phyloP scores from a whole-genome alignment of 1,284 basidiomycete genomes.

The Cutaneotrichosporon dermatis region DNA sequence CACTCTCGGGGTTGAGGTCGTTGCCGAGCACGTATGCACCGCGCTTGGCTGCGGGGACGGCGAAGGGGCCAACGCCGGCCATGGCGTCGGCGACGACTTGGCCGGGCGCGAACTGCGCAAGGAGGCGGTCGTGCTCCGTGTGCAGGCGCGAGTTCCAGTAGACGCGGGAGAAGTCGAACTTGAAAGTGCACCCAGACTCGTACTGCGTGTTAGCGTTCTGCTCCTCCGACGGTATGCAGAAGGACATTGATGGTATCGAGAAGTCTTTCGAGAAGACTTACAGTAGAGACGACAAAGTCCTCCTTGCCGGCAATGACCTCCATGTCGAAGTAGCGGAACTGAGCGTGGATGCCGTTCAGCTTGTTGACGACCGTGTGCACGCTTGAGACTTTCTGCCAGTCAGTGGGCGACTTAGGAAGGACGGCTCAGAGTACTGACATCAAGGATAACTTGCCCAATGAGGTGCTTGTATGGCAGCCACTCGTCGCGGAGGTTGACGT shows the following conservation, averaged over 20 bases:
- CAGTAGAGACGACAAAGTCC: conserved; percentile 78
- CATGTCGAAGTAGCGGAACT: conserved; percentile 95
- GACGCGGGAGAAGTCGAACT: conserved; percentile 90
- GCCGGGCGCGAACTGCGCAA: conserved; percentile 62
- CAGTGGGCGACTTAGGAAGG: not conserved
- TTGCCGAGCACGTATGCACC: conserved; percentile 86
- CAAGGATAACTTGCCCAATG: conserved; percentile 86
- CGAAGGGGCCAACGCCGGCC: conserved; percentile 96
- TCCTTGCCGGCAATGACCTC: conserved; percentile 88
- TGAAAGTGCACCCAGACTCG: conserved; percentile 80
- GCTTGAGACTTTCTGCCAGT: conserved; percentile 68
- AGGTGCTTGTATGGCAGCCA: conserved; percentile 86
- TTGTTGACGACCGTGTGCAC: conserved; percentile 95
- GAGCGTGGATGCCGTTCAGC: conserved; percentile 75
- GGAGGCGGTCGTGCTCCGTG: conserved; percentile 82
- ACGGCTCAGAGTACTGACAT: conserved; percentile 58
- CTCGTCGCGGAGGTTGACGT: conserved; percentile 84
- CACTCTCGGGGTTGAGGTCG: conserved; percentile 87
- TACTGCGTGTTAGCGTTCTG: conserved; percentile 54
- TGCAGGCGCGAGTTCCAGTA: conserved; percentile 98
- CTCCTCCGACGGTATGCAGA: too few relatives aligned
- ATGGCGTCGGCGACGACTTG: conserved; percentile 87
- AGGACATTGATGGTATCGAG: too few relatives aligned
- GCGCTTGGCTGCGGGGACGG: conserved; percentile 84
- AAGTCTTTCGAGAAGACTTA: too few relatives aligned